These are phyloP conservation scores for Ustulina deusta DNA, from an alignment of 2,329 filamentous ascomycete species.

Conservation along the genomic window DNA sequence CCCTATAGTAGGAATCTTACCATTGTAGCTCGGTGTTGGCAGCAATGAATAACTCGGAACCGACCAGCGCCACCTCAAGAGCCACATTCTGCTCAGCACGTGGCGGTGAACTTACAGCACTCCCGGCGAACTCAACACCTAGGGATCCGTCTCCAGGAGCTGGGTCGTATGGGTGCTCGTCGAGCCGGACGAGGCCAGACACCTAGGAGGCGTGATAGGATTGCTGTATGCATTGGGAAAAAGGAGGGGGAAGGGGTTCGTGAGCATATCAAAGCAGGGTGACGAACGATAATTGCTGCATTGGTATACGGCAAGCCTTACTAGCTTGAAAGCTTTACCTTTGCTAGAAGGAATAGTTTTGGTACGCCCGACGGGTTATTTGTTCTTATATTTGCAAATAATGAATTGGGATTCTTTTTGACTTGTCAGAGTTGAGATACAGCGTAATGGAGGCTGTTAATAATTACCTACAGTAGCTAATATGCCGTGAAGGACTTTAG, in stretches of 20 bases:
- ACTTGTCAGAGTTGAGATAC: neutral
- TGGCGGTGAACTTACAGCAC: constrained; percentile 68
- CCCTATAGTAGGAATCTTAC: constrained; percentile 73
- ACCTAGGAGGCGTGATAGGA: constrained; percentile 70
- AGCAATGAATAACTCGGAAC: constrained; percentile 56
- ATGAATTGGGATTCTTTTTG: constrained; percentile 71
- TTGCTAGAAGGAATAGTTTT: constrained; percentile 73
- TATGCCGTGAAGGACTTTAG: constrained; percentile 74
- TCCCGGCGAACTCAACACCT: constrained; percentile 67
- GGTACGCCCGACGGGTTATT: constrained; percentile 73
- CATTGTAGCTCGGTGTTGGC: constrained; percentile 70
- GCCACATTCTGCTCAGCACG: constrained; percentile 69
- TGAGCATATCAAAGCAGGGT: neutral
- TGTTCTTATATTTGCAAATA: constrained; percentile 72
- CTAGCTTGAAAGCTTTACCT: constrained; percentile 64
- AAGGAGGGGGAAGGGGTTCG: constrained; percentile 22
- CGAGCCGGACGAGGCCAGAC: constrained; percentile 62
- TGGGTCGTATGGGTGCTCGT: constrained; percentile 58
- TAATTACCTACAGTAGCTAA: constrained; percentile 14
- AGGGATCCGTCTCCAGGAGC: constrained; percentile 59
- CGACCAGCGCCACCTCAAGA: constrained; percentile 60
- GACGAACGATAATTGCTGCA: constrained; percentile 74
- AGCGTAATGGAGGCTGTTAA: neutral
- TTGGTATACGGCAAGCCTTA: constrained; percentile 76
- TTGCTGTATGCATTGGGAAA: constrained; percentile 73